A percentile compares a stretch with the other conserved stretches of the same genome.
These are phyloP conservation scores for Claviceps spartinae DNA, from an alignment of 2,329 filamentous ascomycete species.

Conservation along the genomic window DNA sequence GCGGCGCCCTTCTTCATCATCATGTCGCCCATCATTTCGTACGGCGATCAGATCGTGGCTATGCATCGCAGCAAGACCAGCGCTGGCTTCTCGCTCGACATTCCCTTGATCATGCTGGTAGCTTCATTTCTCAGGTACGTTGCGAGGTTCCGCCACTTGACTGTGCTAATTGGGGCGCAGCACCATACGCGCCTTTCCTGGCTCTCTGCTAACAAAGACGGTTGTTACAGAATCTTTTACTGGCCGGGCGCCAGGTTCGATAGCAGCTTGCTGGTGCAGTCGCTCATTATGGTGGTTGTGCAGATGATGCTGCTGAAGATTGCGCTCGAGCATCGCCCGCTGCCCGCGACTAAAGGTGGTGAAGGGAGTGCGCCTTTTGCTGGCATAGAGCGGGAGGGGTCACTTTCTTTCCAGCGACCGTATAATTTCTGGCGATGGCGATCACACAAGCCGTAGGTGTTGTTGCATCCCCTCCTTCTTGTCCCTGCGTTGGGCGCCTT, in stretches of 20 bases:
- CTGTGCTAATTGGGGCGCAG: too few species aligned
- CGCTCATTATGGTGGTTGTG: slow-evolving; percentile 51
- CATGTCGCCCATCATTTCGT: slow-evolving; percentile 49
- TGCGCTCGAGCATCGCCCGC: slow-evolving; percentile 53
- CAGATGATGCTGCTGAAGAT: slow-evolving; percentile 53
- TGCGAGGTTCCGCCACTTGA: slow-evolving; percentile 5
- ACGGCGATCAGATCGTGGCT: slow-evolving; percentile 50
- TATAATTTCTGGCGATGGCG: slow-evolving; percentile 79
- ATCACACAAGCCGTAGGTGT: slow-evolving; percentile 47
- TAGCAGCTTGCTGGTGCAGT: slow-evolving; percentile 47
- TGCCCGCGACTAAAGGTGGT: slow-evolving; percentile 44
- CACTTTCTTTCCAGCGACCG: slow-evolving; percentile 37
- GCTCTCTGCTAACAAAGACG: not conserved
- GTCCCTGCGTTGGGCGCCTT: not conserved
- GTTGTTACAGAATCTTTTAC: slow-evolving; percentile 47
- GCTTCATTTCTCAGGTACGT: slow-evolving; percentile 49
- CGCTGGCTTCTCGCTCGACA: slow-evolving; percentile 56
- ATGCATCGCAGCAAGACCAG: slow-evolving; percentile 53
- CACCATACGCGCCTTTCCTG: too few species aligned
- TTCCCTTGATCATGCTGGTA: slow-evolving; percentile 59
- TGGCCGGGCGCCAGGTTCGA: slow-evolving; percentile 56
- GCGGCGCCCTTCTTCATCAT: slow-evolving; percentile 51
- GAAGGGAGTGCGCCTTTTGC: slow-evolving; percentile 51
- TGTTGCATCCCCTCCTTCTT: not conserved
- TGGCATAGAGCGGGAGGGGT: slow-evolving; percentile 27